A percentile compares a stretch with the other conserved stretches of the same genome.
Conservation (phyloP, 495 filamentous ascomycete species). For the Tuber aestivum region DNA sequence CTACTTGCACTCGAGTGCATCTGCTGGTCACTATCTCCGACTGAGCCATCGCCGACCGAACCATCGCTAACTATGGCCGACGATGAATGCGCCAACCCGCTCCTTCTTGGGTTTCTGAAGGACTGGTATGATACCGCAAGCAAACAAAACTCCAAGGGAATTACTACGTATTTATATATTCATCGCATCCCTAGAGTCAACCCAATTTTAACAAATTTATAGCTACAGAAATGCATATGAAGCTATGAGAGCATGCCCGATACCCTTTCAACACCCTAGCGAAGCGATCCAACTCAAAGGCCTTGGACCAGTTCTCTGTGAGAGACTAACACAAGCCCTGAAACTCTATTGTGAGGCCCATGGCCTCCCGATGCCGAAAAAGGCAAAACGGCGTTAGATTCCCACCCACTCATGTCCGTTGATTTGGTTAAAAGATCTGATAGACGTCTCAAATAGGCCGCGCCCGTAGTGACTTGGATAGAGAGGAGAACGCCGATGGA, state of each 20-base stretch:
- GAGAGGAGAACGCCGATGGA: slow-evolving; percentile 23
- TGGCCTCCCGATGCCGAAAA: slow-evolving; percentile 63
- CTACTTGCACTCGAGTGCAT: background rate
- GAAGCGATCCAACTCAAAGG: slow-evolving; percentile 67
- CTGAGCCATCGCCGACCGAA: background rate
- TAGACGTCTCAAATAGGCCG: background rate
- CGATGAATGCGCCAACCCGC: slow-evolving; percentile 61
- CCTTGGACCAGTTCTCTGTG: slow-evolving; percentile 64
- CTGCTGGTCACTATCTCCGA: background rate
- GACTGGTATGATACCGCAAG: slow-evolving; percentile 73
- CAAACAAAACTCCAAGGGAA: slow-evolving; percentile 65
- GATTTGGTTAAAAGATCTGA: background rate
- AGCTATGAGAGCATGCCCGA: slow-evolving; percentile 71
- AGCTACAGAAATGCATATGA: slow-evolving; percentile 76
- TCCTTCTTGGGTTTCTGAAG: slow-evolving; percentile 68
- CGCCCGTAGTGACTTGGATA: background rate
- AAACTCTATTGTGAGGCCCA: slow-evolving; percentile 62
- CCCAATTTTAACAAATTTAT: slow-evolving; percentile 3
- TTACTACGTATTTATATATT: slow-evolving; percentile 49
- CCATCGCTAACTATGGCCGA: slow-evolving; percentile 35
- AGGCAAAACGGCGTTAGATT: slow-evolving; percentile 42
- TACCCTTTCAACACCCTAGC: slow-evolving; percentile 67
- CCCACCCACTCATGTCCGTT: background rate
- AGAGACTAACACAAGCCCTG: slow-evolving; percentile 63
- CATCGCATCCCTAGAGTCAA: background rate